Evolutionary conservation across 106 monocot genomes (phyloP), one percentile per base, ranked within the genome.

Genomic region (Narthecium ossifragum): DNA sequence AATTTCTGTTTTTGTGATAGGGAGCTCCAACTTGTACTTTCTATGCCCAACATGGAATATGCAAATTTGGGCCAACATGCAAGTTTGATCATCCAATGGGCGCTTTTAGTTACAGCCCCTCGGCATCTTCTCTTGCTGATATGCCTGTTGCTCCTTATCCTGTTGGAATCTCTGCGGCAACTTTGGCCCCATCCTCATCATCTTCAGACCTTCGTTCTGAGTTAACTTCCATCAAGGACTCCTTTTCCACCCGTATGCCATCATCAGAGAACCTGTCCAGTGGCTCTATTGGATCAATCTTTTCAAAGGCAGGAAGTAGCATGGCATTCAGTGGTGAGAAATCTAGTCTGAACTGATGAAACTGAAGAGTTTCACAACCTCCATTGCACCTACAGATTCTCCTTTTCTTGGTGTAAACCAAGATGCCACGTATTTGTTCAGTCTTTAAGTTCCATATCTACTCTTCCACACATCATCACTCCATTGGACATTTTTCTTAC

Each of bases 61-160:
- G 92, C 73, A 92, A 86, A 32, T 92, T 83, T 59, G 91, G 91
- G 31, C 77, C 74, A 1, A 80, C 91, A 20, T 92, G 91, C 85
- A 92, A 92, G 60, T 92, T 74, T 57, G 82, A 92, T 72, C 91
- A 92, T 61, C 80, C 91, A 25, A 83, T 86, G 61, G 76, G 73
- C 36, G 37, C 70, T 25, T 50, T 78, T 12, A 72, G 73, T 39
- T 86, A 92, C 64, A 80, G 72, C 26, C 73, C 91, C 34, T 85
- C 85, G n/a, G 78, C 90, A 26, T 82, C 79, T 45, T 82, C 82
- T 65, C 74, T 85, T 18, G 36, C 77, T 2, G 91, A 92, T 52
- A 80, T 86, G 65, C 83, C 80, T 38, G 69, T 81, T 34, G 69
- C 80, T 55, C 83, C 80, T 4, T 84, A 75, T 55, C 80, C 83